These are phyloP conservation scores for Haplographium delicatum DNA, from an alignment of 495 filamentous ascomycete species.

Conservation along the genomic window DNA sequence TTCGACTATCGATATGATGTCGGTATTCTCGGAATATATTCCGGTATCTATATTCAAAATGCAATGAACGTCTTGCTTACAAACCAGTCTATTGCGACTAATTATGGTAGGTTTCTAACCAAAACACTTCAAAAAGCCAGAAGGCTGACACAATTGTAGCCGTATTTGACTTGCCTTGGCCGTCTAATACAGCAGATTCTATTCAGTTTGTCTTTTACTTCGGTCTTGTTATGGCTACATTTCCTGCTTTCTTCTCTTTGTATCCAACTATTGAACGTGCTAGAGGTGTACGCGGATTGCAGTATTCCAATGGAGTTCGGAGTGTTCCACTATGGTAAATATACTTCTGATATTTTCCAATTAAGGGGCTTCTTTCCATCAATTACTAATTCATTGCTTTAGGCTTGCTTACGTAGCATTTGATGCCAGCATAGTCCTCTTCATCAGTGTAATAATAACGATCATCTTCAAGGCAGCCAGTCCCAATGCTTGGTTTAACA, in stretches of 20 bases:
- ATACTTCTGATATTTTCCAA: background rate
- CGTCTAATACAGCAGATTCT: slow-evolving; percentile 54
- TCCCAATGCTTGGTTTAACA: slow-evolving; percentile 57
- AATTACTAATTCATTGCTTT: background rate
- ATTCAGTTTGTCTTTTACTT: slow-evolving; percentile 71
- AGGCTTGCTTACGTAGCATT: slow-evolving; percentile 69
- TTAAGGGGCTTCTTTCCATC: background rate
- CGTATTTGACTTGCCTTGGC: slow-evolving; percentile 61
- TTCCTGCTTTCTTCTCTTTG: slow-evolving; percentile 76
- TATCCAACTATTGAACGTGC: slow-evolving; percentile 78
- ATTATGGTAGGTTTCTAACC: slow-evolving; percentile 53
- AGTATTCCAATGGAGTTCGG: slow-evolving; percentile 78
- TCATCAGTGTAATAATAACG: slow-evolving; percentile 50
- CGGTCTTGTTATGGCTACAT: slow-evolving; percentile 64
- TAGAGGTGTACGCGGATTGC: slow-evolving; percentile 66
- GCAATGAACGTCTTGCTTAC: slow-evolving; percentile 57
- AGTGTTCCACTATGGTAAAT: slow-evolving; percentile 57
- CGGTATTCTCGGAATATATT: slow-evolving; percentile 40
- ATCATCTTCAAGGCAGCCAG: slow-evolving; percentile 52
- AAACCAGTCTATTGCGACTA: slow-evolving; percentile 58
- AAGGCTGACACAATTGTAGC: slow-evolving; percentile 23
- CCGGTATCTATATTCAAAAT: slow-evolving; percentile 62
- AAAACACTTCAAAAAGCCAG: slow-evolving; percentile 31
- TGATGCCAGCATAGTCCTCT: slow-evolving; percentile 63
- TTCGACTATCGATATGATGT: slow-evolving; percentile 47